phyloP scores from a whole-genome alignment of 179 eudicot species.

The Beta corolliflora region DNA sequence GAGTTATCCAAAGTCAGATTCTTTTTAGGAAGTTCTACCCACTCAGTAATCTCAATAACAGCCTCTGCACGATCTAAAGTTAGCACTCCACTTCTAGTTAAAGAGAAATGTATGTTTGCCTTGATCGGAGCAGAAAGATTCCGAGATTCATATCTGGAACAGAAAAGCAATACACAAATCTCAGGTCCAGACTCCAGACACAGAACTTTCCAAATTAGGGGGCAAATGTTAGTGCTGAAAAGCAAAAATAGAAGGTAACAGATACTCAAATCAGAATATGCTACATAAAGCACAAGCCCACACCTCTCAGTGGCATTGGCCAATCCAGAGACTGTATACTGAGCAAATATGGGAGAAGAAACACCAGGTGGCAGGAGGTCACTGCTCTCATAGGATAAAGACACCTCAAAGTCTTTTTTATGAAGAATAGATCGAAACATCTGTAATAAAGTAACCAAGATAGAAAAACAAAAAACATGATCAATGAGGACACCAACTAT shows the following conservation, averaged over 20 bases:
- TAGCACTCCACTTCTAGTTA: slow-evolving; percentile 82
- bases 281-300: slow-evolving; percentile 28
- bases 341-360: slow-evolving; percentile 62
- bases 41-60: slow-evolving; percentile 86
- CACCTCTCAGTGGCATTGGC: slow-evolving; percentile 83
- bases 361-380: slow-evolving; percentile 77
- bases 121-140: slow-evolving; percentile 92
- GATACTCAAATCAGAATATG: slow-evolving; percentile 12
- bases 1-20: slow-evolving; percentile 69
- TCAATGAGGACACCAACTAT: neutral
- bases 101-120: slow-evolving; percentile 90
- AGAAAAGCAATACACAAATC: neutral
- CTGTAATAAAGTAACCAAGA: slow-evolving; percentile 37
- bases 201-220: neutral
- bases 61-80: slow-evolving; percentile 94
- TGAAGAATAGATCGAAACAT: slow-evolving; percentile 79
- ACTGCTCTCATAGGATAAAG: slow-evolving; percentile 71
- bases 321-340: slow-evolving; percentile 75
- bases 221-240: neutral
- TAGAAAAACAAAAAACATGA: neutral
- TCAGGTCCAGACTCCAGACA: neutral
- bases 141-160: slow-evolving; percentile 71
- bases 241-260: slow-evolving; percentile 13
- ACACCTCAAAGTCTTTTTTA: slow-evolving; percentile 83
- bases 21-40: slow-evolving; percentile 94